phyloP scores from a whole-genome alignment of 179 eudicot species.

The Silene vulgaris region DNA sequence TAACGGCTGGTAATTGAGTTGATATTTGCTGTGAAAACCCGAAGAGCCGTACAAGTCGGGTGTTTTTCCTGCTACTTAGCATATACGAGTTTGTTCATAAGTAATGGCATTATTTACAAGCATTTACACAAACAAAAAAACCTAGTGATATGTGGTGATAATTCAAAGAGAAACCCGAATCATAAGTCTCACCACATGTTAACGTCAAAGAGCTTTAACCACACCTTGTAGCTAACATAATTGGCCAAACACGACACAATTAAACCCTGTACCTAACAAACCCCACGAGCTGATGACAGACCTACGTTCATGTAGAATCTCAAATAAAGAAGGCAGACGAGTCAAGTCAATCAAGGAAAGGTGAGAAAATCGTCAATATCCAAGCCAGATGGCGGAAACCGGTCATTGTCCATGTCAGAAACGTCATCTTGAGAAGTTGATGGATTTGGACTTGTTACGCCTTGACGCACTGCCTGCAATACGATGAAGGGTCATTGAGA shows the following conservation, averaged over 20 bases:
- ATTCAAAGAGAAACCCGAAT: not conserved
- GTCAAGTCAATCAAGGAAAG: slow-evolving; percentile 18
- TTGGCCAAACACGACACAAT: not conserved
- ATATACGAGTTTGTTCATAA: not conserved
- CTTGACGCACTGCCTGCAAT: slow-evolving; percentile 66
- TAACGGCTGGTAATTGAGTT: too few relatives aligned
- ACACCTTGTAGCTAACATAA: not conserved
- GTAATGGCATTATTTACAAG: not conserved
- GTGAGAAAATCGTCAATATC: slow-evolving; percentile 30
- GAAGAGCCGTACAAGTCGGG: not conserved
- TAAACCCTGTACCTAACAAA: not conserved
- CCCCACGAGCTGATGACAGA: slow-evolving; percentile 1
- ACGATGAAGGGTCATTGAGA: slow-evolving; percentile 12
- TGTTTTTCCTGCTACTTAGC: slow-evolving; percentile 1
- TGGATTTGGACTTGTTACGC: slow-evolving; percentile 31
- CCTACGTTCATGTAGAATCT: slow-evolving; percentile 4
- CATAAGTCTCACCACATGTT: not conserved
- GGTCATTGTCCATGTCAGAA: slow-evolving; percentile 39
- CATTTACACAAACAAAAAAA: not conserved
- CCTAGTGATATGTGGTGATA: not conserved
- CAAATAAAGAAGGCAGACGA: not conserved
- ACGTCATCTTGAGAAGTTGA: slow-evolving; percentile 31
- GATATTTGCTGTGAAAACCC: not conserved
- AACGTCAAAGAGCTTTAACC: not conserved
- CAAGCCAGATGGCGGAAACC: slow-evolving; percentile 16